These are phyloP conservation scores for Puccinia horiana DNA, from an alignment of 1,284 basidiomycete genomes.

Conservation along the genomic window DNA sequence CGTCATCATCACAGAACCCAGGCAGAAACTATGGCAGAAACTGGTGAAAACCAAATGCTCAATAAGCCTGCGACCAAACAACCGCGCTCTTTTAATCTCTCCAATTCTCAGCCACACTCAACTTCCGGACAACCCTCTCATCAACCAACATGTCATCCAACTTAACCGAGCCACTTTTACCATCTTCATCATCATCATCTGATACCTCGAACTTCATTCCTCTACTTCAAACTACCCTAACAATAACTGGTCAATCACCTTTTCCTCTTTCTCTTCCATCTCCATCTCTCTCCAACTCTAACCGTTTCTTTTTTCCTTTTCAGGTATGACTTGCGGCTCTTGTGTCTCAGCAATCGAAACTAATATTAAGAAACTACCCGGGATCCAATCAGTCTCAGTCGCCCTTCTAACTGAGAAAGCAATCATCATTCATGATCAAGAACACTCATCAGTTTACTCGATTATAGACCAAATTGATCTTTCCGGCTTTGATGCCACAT, in stretches of 20 bases:
- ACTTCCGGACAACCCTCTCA: too few relatives aligned
- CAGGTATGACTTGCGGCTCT: constrained; percentile 84
- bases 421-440: constrained; percentile 81
- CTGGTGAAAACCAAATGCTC: too few relatives aligned
- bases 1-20: too few relatives aligned
- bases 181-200: constrained; percentile 1
- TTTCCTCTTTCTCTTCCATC: not conserved
- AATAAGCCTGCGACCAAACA: too few relatives aligned
- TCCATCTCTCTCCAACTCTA: not conserved
- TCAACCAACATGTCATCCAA: not conserved
- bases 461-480: constrained; percentile 86
- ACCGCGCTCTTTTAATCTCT: too few relatives aligned
- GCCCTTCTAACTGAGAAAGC: constrained; percentile 91
- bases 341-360: constrained; percentile 92
- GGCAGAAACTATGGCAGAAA: too few relatives aligned
- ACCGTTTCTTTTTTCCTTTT: too few relatives aligned
- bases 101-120: too few relatives aligned
- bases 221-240: not conserved
- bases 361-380: constrained; percentile 77
- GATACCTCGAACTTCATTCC: not conserved
- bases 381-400: constrained; percentile 84
- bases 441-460: constrained; percentile 75
- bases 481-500: constrained; percentile 81
- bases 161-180: not conserved
- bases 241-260: not conserved